Conservation (phyloP, 106 monocot genomes). For the Cymbidium sinense region DNA sequence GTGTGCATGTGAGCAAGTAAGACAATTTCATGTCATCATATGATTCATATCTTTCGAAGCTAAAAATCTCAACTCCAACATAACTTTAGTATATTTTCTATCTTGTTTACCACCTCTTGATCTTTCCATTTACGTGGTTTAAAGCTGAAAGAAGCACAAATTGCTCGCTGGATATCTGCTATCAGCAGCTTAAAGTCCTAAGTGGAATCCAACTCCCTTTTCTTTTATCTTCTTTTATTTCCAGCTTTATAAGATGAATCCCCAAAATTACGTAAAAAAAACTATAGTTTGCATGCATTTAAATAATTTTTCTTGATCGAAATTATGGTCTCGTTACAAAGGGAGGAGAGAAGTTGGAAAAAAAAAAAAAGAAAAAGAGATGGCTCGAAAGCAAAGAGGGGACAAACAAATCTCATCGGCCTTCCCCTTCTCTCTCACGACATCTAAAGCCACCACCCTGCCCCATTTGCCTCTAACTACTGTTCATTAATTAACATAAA, state of each 20-base stretch:
- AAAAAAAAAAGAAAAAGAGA: not conserved
- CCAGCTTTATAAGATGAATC: not conserved
- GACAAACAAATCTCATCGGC: not conserved
- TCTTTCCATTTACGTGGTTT: not conserved
- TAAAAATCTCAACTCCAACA: not conserved
- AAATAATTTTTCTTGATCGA: too few species aligned
- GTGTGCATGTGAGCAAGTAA: not conserved
- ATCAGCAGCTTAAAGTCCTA: not conserved
- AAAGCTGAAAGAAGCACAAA: not conserved
- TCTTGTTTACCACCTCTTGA: not conserved
- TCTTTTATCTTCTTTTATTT: slow-evolving; percentile 1
- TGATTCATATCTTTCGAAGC: not conserved
- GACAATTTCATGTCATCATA: slow-evolving; percentile 1
- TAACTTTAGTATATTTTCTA: not conserved
- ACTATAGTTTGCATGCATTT: not conserved
- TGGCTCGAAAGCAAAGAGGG: not conserved
- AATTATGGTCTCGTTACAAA: too few species aligned
- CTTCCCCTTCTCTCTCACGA: not conserved
- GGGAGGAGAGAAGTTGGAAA: not conserved
- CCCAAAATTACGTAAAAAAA: not conserved
- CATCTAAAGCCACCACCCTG: not conserved
- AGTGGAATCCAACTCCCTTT: not conserved
- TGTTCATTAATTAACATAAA: not conserved
- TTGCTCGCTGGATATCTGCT: not conserved
- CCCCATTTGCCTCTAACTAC: not conserved